These are phyloP conservation scores for Lobosporangium transversale DNA, from an alignment of 192 early-diverging fungal species.

Conservation along the genomic window DNA sequence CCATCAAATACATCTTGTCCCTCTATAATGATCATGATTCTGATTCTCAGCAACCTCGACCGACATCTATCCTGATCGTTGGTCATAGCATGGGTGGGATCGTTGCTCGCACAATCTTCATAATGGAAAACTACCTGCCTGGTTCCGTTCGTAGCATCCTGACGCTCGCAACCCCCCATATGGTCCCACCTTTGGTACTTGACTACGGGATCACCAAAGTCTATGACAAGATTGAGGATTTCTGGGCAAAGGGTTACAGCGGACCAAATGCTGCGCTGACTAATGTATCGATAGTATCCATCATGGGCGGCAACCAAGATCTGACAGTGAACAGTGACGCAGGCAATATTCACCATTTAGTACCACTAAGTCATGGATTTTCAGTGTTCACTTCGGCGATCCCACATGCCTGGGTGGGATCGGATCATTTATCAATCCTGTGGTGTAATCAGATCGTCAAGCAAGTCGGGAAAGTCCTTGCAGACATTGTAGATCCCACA, in stretches of 20 bases:
- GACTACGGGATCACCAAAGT: conserved; percentile 64
- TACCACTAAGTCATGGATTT: conserved; percentile 75
- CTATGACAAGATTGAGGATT: conserved; percentile 73
- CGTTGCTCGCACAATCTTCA: conserved; percentile 85
- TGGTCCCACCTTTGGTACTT: conserved; percentile 80
- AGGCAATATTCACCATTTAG: conserved; percentile 70
- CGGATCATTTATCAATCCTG: conserved; percentile 87
- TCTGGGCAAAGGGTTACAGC: conserved; percentile 70
- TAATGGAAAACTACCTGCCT: conserved; percentile 71
- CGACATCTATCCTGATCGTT: conserved; percentile 82
- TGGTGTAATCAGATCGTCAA: conserved; percentile 92
- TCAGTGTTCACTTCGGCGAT: conserved; percentile 82
- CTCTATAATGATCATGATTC: conserved; percentile 67
- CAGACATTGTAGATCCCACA: conserved; percentile 70
- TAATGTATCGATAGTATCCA: conserved; percentile 81
- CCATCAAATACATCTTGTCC: conserved; percentile 78
- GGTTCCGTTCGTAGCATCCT: conserved; percentile 84
- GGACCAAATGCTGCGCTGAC: conserved; percentile 16
- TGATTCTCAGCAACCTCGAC: conserved; percentile 52
- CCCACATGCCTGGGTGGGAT: conserved; percentile 87
- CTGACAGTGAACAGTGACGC: conserved; percentile 84
- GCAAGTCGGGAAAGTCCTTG: conserved; percentile 66
- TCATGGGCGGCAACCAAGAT: conserved; percentile 92
- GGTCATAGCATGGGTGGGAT: conserved; percentile 98
- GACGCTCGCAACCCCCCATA: conserved; percentile 90